Percentiles rank a stretch among this genome's conserved stretches.
These are phyloP conservation scores for Candida palmyrensis DNA, from an alignment of 805 yeast species.

Conservation along the genomic window DNA sequence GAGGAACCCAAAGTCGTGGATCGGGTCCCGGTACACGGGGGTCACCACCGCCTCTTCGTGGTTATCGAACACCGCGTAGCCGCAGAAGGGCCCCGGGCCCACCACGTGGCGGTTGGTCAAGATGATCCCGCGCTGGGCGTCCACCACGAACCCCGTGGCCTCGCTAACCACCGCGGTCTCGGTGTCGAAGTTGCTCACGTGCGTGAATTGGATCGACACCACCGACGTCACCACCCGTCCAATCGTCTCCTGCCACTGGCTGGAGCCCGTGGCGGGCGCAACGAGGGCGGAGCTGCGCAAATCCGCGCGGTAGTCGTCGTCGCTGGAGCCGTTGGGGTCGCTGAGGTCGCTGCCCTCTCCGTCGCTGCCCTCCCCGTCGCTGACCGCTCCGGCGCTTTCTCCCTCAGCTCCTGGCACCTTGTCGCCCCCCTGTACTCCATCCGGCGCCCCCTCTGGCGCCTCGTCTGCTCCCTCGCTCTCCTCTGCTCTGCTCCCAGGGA, in stretches of 20 bases:
- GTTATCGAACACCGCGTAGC: conserved; percentile 88
- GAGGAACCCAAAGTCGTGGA: conserved; percentile 90
- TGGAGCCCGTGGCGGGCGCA: no score
- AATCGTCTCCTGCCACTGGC: conserved; percentile 78
- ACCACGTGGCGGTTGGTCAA: conserved; percentile 93
- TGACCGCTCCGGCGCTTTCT: no score
- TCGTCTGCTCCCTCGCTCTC: conserved; percentile 8
- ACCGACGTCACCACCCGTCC: conserved; percentile 78
- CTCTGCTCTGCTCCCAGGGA: no score
- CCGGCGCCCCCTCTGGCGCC: neutral
- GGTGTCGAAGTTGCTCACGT: conserved; percentile 81
- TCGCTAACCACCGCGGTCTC: conserved; percentile 77
- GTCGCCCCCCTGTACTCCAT: no score
- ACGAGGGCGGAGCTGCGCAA: no score
- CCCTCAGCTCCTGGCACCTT: no score
- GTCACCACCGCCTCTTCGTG: conserved; percentile 88
- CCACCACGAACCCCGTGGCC: conserved; percentile 96
- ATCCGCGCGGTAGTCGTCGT: no score
- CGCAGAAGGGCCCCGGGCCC: conserved; percentile 91
- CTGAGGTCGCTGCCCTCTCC: no score
- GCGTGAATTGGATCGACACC: conserved; percentile 85
- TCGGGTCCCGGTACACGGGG: conserved; percentile 89
- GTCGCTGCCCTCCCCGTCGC: no score
- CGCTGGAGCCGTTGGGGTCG: no score
- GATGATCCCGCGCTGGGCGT: conserved; percentile 73